Percentiles rank a stretch among this genome's conserved stretches.
Conservation (phyloP, 2,329 filamentous ascomycete species). For the Cercospora sp. region DNA sequence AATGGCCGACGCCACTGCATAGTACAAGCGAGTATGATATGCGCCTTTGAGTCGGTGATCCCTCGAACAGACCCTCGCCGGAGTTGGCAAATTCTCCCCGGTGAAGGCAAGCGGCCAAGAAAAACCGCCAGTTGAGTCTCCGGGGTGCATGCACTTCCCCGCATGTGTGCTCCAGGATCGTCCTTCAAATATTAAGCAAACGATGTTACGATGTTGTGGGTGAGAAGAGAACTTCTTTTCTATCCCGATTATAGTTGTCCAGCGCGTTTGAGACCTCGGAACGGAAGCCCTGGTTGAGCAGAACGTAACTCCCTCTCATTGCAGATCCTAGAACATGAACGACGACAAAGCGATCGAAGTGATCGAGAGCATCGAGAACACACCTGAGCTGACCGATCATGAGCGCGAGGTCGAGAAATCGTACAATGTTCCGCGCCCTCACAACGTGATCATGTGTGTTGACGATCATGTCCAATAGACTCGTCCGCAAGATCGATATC, state of each 20-base stretch:
- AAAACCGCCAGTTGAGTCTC: background rate
- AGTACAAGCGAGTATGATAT: background rate
- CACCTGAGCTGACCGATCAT: background rate
- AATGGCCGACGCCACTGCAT: background rate
- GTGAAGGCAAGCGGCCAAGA: background rate
- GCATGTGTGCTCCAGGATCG: background rate
- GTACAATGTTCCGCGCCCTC: background rate
- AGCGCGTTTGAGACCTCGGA: background rate
- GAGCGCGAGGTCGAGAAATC: background rate
- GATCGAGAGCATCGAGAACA: background rate
- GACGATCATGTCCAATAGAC: background rate
- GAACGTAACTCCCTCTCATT: background rate
- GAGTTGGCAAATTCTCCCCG: background rate
- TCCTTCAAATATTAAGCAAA: background rate
- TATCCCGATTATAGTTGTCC: background rate
- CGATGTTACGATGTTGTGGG: background rate
- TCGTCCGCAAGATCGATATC: background rate
- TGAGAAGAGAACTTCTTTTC: background rate
- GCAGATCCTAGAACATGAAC: background rate
- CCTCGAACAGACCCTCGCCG: background rate
- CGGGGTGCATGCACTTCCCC: background rate
- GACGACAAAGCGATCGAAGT: background rate
- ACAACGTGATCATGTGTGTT: background rate
- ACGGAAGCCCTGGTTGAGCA: background rate
- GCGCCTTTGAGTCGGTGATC: background rate